Evolutionary conservation across 176 grass and related monocot species (phyloP).

Genomic region (Carex myosuroides): DNA sequence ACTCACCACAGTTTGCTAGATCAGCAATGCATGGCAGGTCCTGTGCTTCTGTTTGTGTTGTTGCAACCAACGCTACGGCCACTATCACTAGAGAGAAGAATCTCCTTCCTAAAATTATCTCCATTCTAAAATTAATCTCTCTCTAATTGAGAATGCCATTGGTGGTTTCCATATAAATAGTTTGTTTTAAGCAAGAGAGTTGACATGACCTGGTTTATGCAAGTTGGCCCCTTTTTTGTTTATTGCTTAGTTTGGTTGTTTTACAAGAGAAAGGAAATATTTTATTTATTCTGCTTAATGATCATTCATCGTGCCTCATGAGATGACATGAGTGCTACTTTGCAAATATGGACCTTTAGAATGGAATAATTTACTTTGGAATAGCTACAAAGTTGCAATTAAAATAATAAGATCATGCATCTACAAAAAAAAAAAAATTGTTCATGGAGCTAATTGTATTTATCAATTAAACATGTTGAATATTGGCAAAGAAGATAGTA

Average conservation of each 20-base stretch:
- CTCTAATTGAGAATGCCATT: neutral
- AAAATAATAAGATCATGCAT: neutral
- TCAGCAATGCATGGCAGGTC: conserved; percentile 15
- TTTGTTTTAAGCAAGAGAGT: neutral
- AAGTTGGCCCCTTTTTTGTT: neutral
- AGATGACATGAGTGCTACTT: neutral
- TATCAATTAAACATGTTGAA: neutral
- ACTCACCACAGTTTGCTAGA: neutral
- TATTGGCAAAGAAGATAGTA: neutral
- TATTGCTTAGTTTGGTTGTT: neutral
- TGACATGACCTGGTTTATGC: neutral
- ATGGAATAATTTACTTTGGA: neutral
- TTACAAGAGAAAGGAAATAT: neutral
- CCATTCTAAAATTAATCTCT: neutral
- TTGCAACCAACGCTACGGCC: neutral
- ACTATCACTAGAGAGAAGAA: neutral
- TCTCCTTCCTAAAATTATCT: neutral
- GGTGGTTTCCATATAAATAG: neutral
- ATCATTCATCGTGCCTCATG: neutral
- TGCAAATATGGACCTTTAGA: neutral
- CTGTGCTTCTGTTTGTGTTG: neutral
- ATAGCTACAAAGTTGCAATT: neutral
- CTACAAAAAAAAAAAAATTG: neutral
- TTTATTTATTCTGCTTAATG: neutral
- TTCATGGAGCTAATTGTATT: no score